Conservation (phyloP, 129 eudicot genomes). For the Flaveria sonorensis region DNA sequence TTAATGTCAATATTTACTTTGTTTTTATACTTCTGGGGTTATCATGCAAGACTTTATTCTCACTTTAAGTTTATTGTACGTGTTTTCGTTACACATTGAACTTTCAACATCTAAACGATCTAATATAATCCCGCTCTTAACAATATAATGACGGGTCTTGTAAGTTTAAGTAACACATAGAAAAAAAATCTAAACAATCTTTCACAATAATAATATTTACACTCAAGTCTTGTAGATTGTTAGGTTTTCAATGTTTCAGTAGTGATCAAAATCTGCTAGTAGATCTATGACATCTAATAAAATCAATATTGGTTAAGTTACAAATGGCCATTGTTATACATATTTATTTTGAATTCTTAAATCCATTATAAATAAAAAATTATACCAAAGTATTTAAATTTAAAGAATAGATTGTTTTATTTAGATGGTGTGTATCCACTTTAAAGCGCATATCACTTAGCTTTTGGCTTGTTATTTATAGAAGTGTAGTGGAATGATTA, state of each 20-base stretch:
- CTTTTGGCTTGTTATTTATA: slow-evolving; percentile 21
- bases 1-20: background rate
- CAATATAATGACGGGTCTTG: background rate
- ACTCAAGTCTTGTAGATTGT: too few species aligned
- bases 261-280: too few species aligned
- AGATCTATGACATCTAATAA: too few species aligned
- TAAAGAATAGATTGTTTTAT: slow-evolving; percentile 20
- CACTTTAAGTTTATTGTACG: background rate
- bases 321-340: too few species aligned
- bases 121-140: background rate
- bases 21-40: background rate
- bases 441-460: slow-evolving; percentile 1
- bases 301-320: too few species aligned
- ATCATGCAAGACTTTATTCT: background rate
- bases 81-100: background rate
- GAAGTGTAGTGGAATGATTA: slow-evolving; percentile 35
- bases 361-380: background rate
- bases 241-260: too few species aligned
- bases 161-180: background rate
- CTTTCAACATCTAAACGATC: background rate
- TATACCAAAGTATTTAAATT: background rate
- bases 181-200: too few species aligned
- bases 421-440: slow-evolving; percentile 29
- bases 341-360: background rate
- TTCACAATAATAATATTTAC: too few species aligned